Conservation (phyloP, 306 rosid species). For the Leucaena leucocephala region DNA sequence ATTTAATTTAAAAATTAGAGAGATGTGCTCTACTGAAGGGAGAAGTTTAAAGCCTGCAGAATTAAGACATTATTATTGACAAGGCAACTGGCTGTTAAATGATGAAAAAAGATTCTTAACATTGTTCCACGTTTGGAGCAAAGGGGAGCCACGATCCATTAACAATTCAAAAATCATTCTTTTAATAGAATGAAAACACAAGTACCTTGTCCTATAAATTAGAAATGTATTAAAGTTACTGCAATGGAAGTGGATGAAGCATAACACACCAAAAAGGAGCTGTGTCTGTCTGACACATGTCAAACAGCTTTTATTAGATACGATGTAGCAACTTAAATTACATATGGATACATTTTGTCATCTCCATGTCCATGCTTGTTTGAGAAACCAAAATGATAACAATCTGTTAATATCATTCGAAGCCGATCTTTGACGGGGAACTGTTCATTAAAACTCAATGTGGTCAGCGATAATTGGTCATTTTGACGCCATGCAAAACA, state of each 20-base stretch:
- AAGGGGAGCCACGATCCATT: background rate
- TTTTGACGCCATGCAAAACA: constrained; percentile 8
- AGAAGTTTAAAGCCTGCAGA: background rate
- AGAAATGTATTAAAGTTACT: background rate
- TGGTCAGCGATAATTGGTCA: background rate
- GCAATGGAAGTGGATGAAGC: background rate
- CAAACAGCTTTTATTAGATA: background rate
- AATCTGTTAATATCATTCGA: background rate
- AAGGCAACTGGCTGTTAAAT: background rate
- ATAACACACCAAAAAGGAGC: background rate
- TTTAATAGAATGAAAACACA: background rate
- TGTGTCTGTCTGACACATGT: background rate
- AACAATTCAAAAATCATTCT: background rate
- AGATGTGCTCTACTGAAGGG: background rate
- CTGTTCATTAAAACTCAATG: background rate
- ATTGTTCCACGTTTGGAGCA: background rate
- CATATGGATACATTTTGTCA: background rate
- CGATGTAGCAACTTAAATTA: background rate
- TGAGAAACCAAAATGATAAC: background rate
- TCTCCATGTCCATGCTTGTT: background rate
- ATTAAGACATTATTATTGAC: background rate
- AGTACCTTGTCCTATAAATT: background rate
- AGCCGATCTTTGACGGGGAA: background rate
- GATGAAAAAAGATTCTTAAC: background rate
- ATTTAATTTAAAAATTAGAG: background rate